A percentile compares a stretch with the other conserved stretches of the same genome.
These are phyloP conservation scores for Penicillium tannophilum DNA, from an alignment of 495 filamentous ascomycete genomes.

Conservation along the genomic window DNA sequence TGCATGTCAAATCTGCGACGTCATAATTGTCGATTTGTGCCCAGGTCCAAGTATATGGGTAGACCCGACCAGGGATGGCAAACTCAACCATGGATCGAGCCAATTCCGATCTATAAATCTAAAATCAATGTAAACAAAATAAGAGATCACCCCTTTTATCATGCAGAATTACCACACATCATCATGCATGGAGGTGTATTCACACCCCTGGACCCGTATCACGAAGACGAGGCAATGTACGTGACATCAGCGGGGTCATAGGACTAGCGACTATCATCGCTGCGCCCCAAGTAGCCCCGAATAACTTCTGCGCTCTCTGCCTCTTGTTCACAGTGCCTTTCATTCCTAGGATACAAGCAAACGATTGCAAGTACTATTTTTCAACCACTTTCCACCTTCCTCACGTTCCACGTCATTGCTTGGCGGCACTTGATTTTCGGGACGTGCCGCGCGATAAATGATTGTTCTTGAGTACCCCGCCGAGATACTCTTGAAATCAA, in stretches of 20 bases:
- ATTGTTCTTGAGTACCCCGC: background rate
- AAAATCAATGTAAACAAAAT: background rate
- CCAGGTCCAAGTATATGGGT: background rate
- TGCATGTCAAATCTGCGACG: background rate
- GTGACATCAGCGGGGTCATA: constrained; percentile 31
- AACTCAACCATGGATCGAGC: background rate
- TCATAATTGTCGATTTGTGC: background rate
- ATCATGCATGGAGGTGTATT: background rate
- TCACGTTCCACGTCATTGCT: background rate
- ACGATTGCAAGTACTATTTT: background rate
- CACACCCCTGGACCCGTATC: background rate
- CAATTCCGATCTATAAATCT: background rate
- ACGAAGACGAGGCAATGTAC: background rate
- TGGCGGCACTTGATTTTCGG: background rate
- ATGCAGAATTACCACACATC: background rate
- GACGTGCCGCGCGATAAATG: background rate
- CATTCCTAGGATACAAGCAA: background rate
- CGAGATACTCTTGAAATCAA: background rate
- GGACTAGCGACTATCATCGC: constrained; percentile 2
- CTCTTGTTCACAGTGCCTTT: background rate
- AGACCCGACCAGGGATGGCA: background rate
- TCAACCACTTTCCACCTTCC: background rate
- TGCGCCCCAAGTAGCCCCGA: background rate
- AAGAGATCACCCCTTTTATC: background rate
- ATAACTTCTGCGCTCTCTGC: background rate